Base-by-base conservation (phyloP, 1,284 basidiomycete genomes). In the Trichosporon sp. region DNA sequence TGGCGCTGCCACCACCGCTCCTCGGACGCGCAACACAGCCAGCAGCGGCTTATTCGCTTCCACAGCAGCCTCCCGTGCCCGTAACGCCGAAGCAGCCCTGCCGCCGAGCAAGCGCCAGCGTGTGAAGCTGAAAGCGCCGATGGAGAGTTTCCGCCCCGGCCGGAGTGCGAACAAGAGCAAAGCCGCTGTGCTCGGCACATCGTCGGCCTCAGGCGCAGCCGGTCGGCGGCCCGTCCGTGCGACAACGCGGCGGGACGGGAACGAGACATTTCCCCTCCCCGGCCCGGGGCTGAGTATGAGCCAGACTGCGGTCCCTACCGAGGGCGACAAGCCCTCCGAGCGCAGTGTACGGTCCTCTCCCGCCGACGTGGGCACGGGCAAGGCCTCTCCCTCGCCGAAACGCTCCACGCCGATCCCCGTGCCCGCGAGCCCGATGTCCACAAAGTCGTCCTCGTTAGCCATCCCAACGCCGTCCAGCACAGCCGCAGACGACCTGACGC, bases 81-180 rank as follows among this genome's bases (percentile, higher is more conserved):
- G 67, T 14, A 57, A 40, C 23, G 64, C 57, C 14, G 66, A 70
- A n/a, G 59, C 69, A 1, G 60, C 69, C 9, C 65, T 74, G 4
- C 71, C 74, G 3, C 69, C 73, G 4, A 62, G 66, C 3, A 72
- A 73, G 64, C 70, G 71, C 27, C 76, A 77, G 60, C 74, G 70
- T 31, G 67, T 78, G 23, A 68, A 67, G 36, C 69, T 71, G 21
- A 78, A 78, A 65, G 71, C 77, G 2, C 72, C 78, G 14, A 64
- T 75, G 25, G 77, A 77, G 27, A 72, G 68, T 44, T 79, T 79
- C 69, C 65, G 68, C 29, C 76, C 77, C 0, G 57, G 65, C 16
- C 60, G 63, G 14, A 32, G 25, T 7, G 16, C 44, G 58, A 67
- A 67, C 60, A 59, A 52, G 29, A 56, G 61, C 36, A 68, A 68